phyloP scores from a whole-genome alignment of 495 filamentous ascomycete species.

The Aeminium ludgeri region DNA sequence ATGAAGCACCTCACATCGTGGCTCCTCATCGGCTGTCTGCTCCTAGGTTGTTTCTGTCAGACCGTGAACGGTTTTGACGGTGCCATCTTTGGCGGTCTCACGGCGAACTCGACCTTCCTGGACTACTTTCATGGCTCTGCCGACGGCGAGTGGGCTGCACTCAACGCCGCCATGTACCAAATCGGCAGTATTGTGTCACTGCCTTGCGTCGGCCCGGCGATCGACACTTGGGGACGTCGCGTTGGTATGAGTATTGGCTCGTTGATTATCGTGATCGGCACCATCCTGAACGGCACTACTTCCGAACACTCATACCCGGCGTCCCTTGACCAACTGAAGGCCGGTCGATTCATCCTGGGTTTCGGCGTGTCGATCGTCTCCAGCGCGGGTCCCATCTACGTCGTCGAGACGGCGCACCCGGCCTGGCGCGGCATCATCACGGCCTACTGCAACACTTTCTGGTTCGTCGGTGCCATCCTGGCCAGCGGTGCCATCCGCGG shows the following conservation, averaged over 20 bases:
- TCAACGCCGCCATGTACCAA: constrained; percentile 18
- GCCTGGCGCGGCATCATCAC: constrained; percentile 50
- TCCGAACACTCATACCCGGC: constrained; percentile 31
- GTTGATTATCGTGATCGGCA: constrained; percentile 43
- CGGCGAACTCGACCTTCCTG: constrained; percentile 4
- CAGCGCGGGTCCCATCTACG: constrained; percentile 56
- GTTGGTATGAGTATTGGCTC: constrained; percentile 49
- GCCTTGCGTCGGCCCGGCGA: constrained; percentile 10
- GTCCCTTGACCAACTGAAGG: constrained; percentile 44
- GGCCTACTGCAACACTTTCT: constrained; percentile 29
- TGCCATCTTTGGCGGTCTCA: constrained; percentile 10
- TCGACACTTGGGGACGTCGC: constrained; percentile 31
- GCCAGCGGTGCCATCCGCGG: constrained; percentile 32
- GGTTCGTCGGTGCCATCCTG: constrained; percentile 40
- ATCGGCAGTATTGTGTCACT: constrained; percentile 10
- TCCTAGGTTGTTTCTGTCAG: constrained; percentile 13
- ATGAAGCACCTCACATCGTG: not conserved
- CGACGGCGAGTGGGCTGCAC: constrained; percentile 8
- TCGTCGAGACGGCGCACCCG: constrained; percentile 59
- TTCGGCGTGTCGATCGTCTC: constrained; percentile 53
- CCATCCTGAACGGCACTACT: constrained; percentile 41
- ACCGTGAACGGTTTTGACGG: constrained; percentile 19
- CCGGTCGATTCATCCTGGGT: constrained; percentile 59
- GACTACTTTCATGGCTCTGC: constrained; percentile 11
- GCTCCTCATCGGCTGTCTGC: constrained; percentile 7